phyloP scores from a whole-genome alignment of 306 rosid species.

The Prunus armeniaca region DNA sequence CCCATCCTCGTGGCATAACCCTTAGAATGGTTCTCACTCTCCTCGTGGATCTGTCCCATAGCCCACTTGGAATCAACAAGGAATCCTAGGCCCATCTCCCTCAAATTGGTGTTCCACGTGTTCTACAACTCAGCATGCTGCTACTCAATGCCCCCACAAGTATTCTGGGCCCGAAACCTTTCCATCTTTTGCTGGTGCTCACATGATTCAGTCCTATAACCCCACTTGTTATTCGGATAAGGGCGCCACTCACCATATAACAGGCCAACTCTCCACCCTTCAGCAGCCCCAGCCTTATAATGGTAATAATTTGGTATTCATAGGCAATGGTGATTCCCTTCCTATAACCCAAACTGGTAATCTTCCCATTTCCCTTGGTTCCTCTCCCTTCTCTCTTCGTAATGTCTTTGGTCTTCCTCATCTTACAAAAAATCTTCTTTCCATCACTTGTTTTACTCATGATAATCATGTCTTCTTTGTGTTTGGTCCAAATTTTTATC shows the following conservation, averaged over 20 bases:
- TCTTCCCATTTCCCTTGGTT: not conserved
- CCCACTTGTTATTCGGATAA: not conserved
- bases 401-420: not conserved
- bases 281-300: too few species aligned
- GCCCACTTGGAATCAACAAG: too few species aligned
- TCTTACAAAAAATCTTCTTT: not conserved
- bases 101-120: not conserved
- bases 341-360: too few species aligned
- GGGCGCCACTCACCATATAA: too few species aligned
- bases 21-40: not conserved
- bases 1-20: not conserved
- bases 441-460: not conserved
- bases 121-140: not conserved
- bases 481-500: not conserved
- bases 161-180: not conserved
- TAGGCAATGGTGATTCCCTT: too few species aligned
- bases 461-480: not conserved
- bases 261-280: too few species aligned
- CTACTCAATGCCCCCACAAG: not conserved
- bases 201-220: too few species aligned
- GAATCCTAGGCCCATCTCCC: not conserved
- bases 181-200: not conserved
- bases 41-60: not conserved
- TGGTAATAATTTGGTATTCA: too few species aligned
- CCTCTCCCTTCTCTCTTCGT: not conserved